A percentile compares a stretch with the other conserved stretches of the same genome.
Evolutionary conservation across 345 rosid genomes (phyloP).

Genomic region (Angophora floribunda): DNA sequence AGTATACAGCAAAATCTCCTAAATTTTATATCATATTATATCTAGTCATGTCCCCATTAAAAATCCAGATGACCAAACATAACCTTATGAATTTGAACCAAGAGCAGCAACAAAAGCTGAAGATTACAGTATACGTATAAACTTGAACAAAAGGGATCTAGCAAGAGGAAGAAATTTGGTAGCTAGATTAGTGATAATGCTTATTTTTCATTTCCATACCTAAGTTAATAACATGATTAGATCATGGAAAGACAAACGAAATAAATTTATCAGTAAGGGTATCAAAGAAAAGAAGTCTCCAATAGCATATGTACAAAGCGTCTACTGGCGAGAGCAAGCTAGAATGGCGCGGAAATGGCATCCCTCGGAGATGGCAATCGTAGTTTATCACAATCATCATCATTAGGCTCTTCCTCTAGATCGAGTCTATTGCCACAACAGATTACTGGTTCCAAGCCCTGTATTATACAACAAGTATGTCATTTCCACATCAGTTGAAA

Average conservation of each 20-base stretch:
- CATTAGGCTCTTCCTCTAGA: neutral
- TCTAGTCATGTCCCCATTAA: no score
- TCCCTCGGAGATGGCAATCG: neutral
- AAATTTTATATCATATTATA: no score
- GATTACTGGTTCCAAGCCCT: constrained; percentile 26
- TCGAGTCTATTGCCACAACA: neutral
- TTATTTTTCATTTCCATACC: neutral
- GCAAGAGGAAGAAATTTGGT: neutral
- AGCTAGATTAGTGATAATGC: neutral
- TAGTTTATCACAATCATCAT: neutral
- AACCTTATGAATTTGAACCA: neutral
- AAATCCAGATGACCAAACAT: no score
- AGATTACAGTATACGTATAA: neutral
- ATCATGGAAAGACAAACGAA: neutral
- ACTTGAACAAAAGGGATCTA: no score
- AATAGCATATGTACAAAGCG: neutral
- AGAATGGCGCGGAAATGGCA: constrained; percentile 19
- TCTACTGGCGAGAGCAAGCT: neutral
- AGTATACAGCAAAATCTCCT: no score
- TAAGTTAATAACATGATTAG: neutral
- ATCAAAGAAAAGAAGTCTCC: neutral
- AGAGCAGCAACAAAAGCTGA: neutral
- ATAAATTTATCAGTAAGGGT: neutral
- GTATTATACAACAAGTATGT: neutral
- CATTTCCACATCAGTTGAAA: neutral